Evolutionary conservation across 768 basidiomycete species (phyloP).

Genomic region (Gloeophyllum trabeum): DNA sequence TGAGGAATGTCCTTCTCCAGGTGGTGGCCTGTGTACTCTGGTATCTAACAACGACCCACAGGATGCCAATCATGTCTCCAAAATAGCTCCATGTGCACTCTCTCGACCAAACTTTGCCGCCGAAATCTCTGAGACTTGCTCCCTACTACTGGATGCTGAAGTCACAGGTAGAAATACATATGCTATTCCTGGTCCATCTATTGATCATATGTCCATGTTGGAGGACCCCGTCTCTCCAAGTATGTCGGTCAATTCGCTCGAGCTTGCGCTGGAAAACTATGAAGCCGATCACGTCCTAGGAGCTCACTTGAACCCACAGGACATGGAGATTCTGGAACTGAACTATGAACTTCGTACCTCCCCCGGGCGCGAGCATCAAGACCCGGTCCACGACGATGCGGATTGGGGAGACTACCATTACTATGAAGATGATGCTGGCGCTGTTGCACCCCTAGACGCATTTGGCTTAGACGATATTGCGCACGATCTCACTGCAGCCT

Average conservation of each 20-base stretch:
- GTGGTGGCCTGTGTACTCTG: neutral
- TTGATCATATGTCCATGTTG: neutral
- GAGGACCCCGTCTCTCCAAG: neutral
- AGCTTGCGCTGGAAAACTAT: neutral
- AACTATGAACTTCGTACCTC: too few species aligned
- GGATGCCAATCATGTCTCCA: neutral
- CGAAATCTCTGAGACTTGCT: neutral
- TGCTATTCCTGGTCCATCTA: neutral
- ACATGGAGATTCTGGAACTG: too few species aligned
- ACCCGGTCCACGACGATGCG: too few species aligned
- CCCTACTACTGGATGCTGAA: too few species aligned
- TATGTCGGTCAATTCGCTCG: neutral
- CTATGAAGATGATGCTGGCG: too few species aligned
- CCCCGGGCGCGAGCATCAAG: too few species aligned
- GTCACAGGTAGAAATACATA: neutral
- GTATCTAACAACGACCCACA: neutral
- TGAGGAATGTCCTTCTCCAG: neutral
- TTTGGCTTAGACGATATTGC: too few species aligned
- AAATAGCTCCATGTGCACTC: neutral
- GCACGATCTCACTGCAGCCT: too few species aligned
- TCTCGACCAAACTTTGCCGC: neutral
- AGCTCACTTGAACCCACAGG: too few species aligned
- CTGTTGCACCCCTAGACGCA: too few species aligned
- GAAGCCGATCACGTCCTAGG: neutral
- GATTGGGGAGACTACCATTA: too few species aligned